Evolutionary conservation across 2,329 filamentous ascomycete species (phyloP).

Genomic region (Colletotrichum sp.): DNA sequence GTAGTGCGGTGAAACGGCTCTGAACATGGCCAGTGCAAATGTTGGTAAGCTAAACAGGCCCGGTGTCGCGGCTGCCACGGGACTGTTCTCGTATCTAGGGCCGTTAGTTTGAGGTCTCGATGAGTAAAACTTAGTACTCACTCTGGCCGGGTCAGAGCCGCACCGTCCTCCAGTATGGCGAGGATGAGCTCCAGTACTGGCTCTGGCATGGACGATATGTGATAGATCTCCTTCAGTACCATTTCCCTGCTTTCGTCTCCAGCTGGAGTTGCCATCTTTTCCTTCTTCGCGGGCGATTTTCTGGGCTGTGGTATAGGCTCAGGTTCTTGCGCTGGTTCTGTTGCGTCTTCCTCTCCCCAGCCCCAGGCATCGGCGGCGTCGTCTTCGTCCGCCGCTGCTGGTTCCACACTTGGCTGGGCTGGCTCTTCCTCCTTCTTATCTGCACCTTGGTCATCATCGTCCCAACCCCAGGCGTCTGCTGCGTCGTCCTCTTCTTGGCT

Average conservation of each 20-base stretch:
- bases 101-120: not conserved
- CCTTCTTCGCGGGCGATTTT: slow-evolving; percentile 16
- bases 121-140: slow-evolving; percentile 29
- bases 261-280: slow-evolving; percentile 23
- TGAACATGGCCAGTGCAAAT: slow-evolving; percentile 77
- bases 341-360: slow-evolving; percentile 74
- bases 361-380: slow-evolving; percentile 76
- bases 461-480: slow-evolving; percentile 84
- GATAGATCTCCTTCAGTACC: slow-evolving; percentile 83
- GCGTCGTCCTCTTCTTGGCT: slow-evolving; percentile 43
- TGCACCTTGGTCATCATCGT: slow-evolving; percentile 62
- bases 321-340: slow-evolving; percentile 30
- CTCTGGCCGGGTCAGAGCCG: slow-evolving; percentile 59
- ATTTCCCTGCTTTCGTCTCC: slow-evolving; percentile 62
- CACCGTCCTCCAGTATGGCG: slow-evolving; percentile 63
- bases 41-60: slow-evolving; percentile 76
- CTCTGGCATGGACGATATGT: slow-evolving; percentile 85
- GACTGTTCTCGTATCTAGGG: slow-evolving; percentile 47
- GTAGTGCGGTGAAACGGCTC: slow-evolving; percentile 76
- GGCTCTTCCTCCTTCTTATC: slow-evolving; percentile 31
- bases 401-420: slow-evolving; percentile 18
- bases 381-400: slow-evolving; percentile 40
- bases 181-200: slow-evolving; percentile 72
- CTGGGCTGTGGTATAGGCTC: slow-evolving; percentile 25
- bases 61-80: slow-evolving; percentile 69